phyloP scores from a whole-genome alignment of 148 eudicot genomes.

The Pharnaceum exiguum region DNA sequence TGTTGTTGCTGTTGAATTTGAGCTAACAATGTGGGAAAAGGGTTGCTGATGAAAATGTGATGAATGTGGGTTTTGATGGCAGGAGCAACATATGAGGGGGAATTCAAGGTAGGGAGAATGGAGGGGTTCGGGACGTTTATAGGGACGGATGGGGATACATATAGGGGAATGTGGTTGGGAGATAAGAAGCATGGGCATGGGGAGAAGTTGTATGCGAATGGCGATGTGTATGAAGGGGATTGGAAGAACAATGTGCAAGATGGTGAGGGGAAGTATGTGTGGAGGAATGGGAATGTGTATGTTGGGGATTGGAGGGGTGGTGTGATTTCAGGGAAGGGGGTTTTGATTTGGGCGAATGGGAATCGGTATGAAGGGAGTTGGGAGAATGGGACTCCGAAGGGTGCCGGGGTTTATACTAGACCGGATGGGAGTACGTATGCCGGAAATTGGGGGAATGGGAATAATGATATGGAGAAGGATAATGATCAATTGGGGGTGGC shows the following conservation, averaged over 20 bases:
- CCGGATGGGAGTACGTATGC: slow-evolving; percentile 31
- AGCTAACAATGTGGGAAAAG: too few relatives aligned
- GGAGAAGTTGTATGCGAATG: slow-evolving; percentile 37
- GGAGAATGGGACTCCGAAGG: slow-evolving; percentile 37
- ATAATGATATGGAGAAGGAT: neutral
- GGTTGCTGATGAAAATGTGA: too few relatives aligned
- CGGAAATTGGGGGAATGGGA: slow-evolving; percentile 33
- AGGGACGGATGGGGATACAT: slow-evolving; percentile 39
- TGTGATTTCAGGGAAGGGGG: slow-evolving; percentile 36
- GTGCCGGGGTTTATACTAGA: slow-evolving; percentile 31
- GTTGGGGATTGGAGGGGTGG: slow-evolving; percentile 36
- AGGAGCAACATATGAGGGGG: slow-evolving; percentile 43
- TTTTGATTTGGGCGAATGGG: slow-evolving; percentile 45
- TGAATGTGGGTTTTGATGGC: slow-evolving; percentile 53
- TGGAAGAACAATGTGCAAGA: slow-evolving; percentile 35
- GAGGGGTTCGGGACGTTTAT: slow-evolving; percentile 33
- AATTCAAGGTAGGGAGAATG: slow-evolving; percentile 31
- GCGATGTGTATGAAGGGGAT: slow-evolving; percentile 31
- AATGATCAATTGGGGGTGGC: neutral
- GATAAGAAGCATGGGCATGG: slow-evolving; percentile 39
- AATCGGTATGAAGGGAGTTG: slow-evolving; percentile 35
- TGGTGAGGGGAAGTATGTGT: slow-evolving; percentile 36
- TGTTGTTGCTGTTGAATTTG: too few relatives aligned
- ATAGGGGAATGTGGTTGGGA: slow-evolving; percentile 28
- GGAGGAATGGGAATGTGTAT: slow-evolving; percentile 46